Conservation (phyloP, 1,139 yeast genomes). For the Pichia sp. region DNA sequence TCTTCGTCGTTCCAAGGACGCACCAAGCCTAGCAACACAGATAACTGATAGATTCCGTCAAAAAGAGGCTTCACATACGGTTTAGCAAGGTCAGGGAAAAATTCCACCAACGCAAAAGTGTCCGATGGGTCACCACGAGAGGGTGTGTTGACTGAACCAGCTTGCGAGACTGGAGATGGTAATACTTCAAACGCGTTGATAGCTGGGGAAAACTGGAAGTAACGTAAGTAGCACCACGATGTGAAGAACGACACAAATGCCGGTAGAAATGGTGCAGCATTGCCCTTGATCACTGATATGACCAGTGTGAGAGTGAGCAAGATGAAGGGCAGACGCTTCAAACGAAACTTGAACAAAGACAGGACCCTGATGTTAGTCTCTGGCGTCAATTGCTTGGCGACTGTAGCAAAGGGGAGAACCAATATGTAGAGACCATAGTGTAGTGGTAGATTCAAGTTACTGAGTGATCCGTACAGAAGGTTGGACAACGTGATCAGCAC, state of each 20-base stretch:
- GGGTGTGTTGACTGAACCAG: slow-evolving; percentile 7
- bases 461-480: slow-evolving; percentile 35
- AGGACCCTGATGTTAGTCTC: slow-evolving; percentile 76
- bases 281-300: slow-evolving; percentile 40
- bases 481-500: slow-evolving; percentile 31
- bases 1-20: slow-evolving; percentile 68
- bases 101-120: slow-evolving; percentile 76
- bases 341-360: slow-evolving; percentile 62
- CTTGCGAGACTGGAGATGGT: slow-evolving; percentile 22
- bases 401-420: slow-evolving; percentile 74
- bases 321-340: slow-evolving; percentile 70
- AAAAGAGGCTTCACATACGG: slow-evolving; percentile 54
- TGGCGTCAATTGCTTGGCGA: slow-evolving; percentile 82
- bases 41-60: slow-evolving; percentile 47
- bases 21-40: slow-evolving; percentile 53
- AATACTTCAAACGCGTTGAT: slow-evolving; percentile 22
- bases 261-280: slow-evolving; percentile 55
- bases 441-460: slow-evolving; percentile 32
- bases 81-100: slow-evolving; percentile 62
- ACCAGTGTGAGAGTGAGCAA: slow-evolving; percentile 43
- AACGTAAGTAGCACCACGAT: slow-evolving; percentile 73
- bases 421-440: slow-evolving; percentile 67
- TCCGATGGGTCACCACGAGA: slow-evolving; percentile 82
- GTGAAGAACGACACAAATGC: slow-evolving; percentile 63
- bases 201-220: slow-evolving; percentile 49